Base-by-base conservation (phyloP, 2,329 filamentous ascomycete species). In the Aspergillus alliaceus region DNA sequence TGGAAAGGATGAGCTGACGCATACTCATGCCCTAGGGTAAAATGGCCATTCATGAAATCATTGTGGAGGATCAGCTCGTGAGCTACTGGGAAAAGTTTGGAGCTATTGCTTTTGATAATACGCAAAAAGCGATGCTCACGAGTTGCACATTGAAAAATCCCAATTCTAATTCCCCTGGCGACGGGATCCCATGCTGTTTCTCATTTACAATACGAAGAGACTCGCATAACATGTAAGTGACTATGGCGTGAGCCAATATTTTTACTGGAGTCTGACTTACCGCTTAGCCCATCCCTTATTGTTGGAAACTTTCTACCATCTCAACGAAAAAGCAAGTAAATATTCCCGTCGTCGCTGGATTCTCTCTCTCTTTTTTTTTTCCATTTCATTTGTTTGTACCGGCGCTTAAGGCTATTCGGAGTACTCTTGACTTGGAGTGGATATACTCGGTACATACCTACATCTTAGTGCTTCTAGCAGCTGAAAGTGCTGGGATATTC, bases 21-120 rank as follows among this genome's bases (percentile, higher is more conserved):
- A 14, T 50, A 24, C 35, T 48, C 53, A 48, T 53, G 20, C 39
- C 53, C 4, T 57, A 96, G 93, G 95, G 95, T 59, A 96, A 96
- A 68, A 88, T 98, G 62, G 91, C 95, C 12, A 84, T 99, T 48
- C 95, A 99, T 72, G 93, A 99, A 73, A 96, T 99, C 61, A 86
- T 99, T 44, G 92, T 91, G 2, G 95, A 99, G 77, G 91, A 96
- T 60, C 96, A 93, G 39, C 85, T 96, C 59, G 95, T 98, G 54
- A 90, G 91, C 67, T 99, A 99, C 70, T 99, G 95, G 95, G 95
- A 99, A 76, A 96, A 99, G 69, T 99, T 99, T 70, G 93, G 93
- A 51, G 93, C 92, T 5, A 98, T 99, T 67, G 96, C 95, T 9
- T 99, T 99, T 75, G 95, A 99, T 71, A 86, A 89, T 56, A 88